These are phyloP conservation scores for Naegleria lovaniensis DNA, from an alignment of 208 protist species.

Conservation along the genomic window DNA sequence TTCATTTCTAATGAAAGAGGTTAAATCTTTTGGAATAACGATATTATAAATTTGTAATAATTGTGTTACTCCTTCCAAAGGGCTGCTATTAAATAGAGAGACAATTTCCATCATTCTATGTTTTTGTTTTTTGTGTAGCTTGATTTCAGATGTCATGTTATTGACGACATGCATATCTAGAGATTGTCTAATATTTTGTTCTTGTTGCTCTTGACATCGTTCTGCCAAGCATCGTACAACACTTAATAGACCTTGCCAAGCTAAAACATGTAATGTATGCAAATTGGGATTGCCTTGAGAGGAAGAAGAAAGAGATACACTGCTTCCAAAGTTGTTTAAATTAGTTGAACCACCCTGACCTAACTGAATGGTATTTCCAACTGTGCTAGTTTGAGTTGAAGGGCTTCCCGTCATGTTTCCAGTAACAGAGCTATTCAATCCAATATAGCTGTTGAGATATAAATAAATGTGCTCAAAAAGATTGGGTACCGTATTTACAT, in stretches of 20 bases:
- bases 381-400: neutral
- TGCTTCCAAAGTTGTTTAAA: neutral
- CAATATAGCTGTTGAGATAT: neutral
- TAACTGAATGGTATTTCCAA: neutral
- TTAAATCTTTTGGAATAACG: neutral
- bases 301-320: too few species aligned
- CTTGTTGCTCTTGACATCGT: neutral
- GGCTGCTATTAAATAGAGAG: neutral
- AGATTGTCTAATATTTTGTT: neutral
- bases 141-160: neutral
- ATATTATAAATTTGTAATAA: neutral
- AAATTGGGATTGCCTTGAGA: neutral
- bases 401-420: neutral
- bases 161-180: too few species aligned
- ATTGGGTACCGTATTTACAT: neutral
- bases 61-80: neutral
- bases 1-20: neutral
- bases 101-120: neutral
- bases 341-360: neutral
- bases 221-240: neutral
- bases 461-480: neutral
- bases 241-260: neutral
- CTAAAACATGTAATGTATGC: slow-evolving; percentile 5
- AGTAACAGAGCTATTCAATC: neutral
- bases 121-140: neutral